Conservation (phyloP, 441 rosid genomes). For the Eruca vesicaria region DNA sequence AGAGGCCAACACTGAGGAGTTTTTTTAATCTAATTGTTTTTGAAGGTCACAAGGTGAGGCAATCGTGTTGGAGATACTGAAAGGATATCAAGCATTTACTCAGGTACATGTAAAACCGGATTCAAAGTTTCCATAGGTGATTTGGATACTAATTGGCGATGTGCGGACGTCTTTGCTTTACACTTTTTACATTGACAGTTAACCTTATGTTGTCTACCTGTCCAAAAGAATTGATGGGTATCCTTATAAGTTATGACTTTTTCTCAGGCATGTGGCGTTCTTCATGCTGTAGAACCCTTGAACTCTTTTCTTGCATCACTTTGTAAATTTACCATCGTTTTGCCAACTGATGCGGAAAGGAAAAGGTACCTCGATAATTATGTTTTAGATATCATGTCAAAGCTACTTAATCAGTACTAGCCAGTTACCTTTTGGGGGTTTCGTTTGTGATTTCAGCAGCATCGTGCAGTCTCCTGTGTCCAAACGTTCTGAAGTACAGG, state of each 20-base stretch:
- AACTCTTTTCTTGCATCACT: slow-evolving; percentile 97
- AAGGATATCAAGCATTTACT: slow-evolving; percentile 99
- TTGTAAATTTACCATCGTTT: slow-evolving; percentile 91
- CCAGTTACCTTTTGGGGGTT: slow-evolving; percentile 26
- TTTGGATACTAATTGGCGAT: slow-evolving; percentile 25
- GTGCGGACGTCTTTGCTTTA: slow-evolving; percentile 6
- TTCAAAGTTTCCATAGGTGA: not conserved
- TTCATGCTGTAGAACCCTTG: slow-evolving; percentile 95
- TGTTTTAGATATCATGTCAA: slow-evolving; percentile 19
- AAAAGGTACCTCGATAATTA: slow-evolving; percentile 54
- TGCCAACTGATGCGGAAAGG: slow-evolving; percentile 79
- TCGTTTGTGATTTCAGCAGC: slow-evolving; percentile 61
- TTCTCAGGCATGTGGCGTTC: slow-evolving; percentile 97
- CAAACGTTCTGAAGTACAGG: slow-evolving; percentile 71
- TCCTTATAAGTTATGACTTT: slow-evolving; percentile 18
- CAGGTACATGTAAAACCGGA: slow-evolving; percentile 60
- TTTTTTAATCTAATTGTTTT: slow-evolving; percentile 38
- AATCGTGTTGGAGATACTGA: slow-evolving; percentile 92
- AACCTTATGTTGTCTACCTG: slow-evolving; percentile 14
- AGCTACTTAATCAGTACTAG: slow-evolving; percentile 16
- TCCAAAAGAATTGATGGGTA: slow-evolving; percentile 9
- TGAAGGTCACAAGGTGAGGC: slow-evolving; percentile 99
- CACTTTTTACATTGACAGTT: slow-evolving; percentile 13
- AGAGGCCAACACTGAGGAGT: not conserved
- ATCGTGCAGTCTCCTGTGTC: slow-evolving; percentile 73